Conservation (phyloP, 2,329 filamentous ascomycete genomes). For the Coniochaeta prunicola region DNA sequence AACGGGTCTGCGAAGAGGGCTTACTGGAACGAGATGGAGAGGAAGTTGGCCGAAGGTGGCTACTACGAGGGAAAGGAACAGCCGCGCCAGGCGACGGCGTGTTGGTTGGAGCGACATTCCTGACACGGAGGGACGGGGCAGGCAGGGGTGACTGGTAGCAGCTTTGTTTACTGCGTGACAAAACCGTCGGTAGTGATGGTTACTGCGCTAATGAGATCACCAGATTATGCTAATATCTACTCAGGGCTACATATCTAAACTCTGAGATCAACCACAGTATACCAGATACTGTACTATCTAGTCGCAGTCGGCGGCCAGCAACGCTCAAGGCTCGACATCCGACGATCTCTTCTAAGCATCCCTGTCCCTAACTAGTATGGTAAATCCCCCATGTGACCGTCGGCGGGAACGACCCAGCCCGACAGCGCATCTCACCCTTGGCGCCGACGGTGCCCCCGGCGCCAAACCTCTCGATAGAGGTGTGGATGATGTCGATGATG, state of each 20-base stretch:
- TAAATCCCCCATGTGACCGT: not conserved
- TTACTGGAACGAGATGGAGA: conserved; percentile 62
- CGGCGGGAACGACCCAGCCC: not conserved
- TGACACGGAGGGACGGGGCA: not conserved
- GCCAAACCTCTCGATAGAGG: not conserved
- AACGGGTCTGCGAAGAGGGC: conserved; percentile 56
- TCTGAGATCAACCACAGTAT: no score
- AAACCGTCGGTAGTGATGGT: no score
- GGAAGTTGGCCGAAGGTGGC: conserved; percentile 54
- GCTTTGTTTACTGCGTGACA: no score
- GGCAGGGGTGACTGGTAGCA: not conserved
- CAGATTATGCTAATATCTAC: no score
- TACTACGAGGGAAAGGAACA: conserved; percentile 47
- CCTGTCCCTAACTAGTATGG: not conserved
- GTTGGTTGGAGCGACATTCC: conserved; percentile 12
- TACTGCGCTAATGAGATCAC: no score
- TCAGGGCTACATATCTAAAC: no score
- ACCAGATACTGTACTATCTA: no score
- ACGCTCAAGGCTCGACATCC: no score
- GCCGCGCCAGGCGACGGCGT: conserved; percentile 14
- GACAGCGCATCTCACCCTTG: not conserved
- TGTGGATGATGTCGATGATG: not conserved
- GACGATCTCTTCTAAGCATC: not conserved
- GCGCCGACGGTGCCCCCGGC: not conserved
- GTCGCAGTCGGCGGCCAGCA: no score